Conservation (phyloP, 352 stramenopile species). For the Nothophytophthora sp. region DNA sequence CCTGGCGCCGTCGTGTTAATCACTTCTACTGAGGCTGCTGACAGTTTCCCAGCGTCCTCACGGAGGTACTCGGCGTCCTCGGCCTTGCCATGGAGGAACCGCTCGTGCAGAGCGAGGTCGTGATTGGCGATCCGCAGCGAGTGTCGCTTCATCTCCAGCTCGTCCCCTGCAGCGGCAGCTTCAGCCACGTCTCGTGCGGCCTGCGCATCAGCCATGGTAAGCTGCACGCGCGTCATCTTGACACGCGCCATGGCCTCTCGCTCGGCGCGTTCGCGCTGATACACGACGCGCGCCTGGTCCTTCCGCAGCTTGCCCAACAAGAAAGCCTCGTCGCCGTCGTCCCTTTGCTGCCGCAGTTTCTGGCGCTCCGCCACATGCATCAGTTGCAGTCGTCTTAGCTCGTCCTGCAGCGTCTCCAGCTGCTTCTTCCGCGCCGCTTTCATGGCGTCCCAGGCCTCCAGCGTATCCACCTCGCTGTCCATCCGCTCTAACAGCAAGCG, state of each 20-base stretch:
- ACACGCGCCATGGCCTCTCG: conserved; percentile 36
- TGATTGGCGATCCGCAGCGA: conserved; percentile 80
- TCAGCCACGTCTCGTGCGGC: conserved; percentile 14
- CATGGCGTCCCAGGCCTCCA: conserved; percentile 77
- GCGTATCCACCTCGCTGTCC: conserved; percentile 44
- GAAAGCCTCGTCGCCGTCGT: conserved; percentile 65
- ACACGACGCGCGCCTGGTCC: conserved; percentile 47
- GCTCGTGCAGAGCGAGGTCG: conserved; percentile 64
- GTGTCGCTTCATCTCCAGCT: conserved; percentile 42
- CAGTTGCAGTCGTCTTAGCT: conserved; percentile 55
- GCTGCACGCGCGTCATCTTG: conserved; percentile 36
- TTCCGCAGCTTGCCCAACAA: conserved; percentile 59
- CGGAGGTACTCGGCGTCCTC: conserved; percentile 58
- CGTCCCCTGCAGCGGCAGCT: conserved; percentile 16
- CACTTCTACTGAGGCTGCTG: background rate
- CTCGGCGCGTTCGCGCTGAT: conserved; percentile 44
- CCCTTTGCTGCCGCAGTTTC: conserved; percentile 56
- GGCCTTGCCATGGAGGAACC: conserved; percentile 68
- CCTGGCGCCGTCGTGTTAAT: conserved; percentile 9
- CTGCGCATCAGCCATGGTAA: conserved; percentile 19
- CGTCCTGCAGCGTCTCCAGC: conserved; percentile 55
- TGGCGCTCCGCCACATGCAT: conserved; percentile 66
- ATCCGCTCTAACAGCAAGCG: conserved; percentile 51
- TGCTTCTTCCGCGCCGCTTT: conserved; percentile 60
- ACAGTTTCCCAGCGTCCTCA: conserved; percentile 25